These are phyloP conservation scores for Apiotrichum gracile DNA, from an alignment of 1,284 basidiomycete species.

Conservation along the genomic window DNA sequence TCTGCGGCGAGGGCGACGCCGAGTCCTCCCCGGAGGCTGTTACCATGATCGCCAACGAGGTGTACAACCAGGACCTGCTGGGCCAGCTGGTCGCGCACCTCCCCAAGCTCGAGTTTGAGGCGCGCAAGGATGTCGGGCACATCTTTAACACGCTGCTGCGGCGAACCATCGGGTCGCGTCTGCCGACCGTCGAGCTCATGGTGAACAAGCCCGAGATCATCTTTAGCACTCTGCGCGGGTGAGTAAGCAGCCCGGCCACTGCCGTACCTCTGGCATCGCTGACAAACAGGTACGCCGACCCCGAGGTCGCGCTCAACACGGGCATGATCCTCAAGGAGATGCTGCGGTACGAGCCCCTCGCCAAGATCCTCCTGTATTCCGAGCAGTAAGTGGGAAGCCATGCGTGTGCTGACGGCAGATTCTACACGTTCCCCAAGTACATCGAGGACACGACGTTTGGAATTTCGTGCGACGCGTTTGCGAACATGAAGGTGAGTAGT, in stretches of 20 bases:
- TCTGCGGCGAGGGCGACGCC: slow-evolving; percentile 33
- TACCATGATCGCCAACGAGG: slow-evolving; percentile 91
- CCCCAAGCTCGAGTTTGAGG: slow-evolving; percentile 86
- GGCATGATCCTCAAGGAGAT: slow-evolving; percentile 98
- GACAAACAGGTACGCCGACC: slow-evolving; percentile 67
- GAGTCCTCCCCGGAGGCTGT: slow-evolving; percentile 66
- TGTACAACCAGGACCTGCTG: slow-evolving; percentile 85
- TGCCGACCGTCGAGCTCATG: slow-evolving; percentile 93
- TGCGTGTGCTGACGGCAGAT: slow-evolving; percentile 55
- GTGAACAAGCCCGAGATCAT: slow-evolving; percentile 77
- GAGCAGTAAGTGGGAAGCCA: slow-evolving; percentile 89
- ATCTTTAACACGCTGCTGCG: slow-evolving; percentile 95
- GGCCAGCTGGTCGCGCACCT: slow-evolving; percentile 75
- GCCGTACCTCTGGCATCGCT: neutral
- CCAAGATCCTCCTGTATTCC: slow-evolving; percentile 84
- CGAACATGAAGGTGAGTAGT: slow-evolving; percentile 70
- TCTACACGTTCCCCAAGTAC: slow-evolving; percentile 94
- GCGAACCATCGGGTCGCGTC: slow-evolving; percentile 85
- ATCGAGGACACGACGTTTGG: slow-evolving; percentile 98
- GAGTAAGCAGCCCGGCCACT: slow-evolving; percentile 11
- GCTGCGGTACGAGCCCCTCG: slow-evolving; percentile 85
- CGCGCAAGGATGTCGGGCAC: slow-evolving; percentile 85
- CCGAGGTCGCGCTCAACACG: slow-evolving; percentile 93
- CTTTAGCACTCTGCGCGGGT: slow-evolving; percentile 76
- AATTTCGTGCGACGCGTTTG: slow-evolving; percentile 94